A percentile compares a stretch with the other conserved stretches of the same genome.
Conservation (phyloP, 805 yeast genomes). For the Ascoidea tarda region DNA sequence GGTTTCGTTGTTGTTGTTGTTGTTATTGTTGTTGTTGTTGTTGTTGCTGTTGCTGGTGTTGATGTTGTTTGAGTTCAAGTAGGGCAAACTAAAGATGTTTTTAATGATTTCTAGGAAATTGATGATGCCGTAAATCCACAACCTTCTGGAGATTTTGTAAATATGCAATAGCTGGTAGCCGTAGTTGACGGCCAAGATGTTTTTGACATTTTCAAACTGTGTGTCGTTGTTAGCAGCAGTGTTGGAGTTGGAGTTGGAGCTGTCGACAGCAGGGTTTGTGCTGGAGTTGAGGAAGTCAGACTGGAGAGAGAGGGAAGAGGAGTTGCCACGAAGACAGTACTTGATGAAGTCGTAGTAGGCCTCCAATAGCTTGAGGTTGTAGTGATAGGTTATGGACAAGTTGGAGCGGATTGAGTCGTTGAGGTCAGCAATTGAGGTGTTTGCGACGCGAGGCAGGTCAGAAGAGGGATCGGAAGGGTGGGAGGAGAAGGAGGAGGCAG, state of each 20-base stretch:
- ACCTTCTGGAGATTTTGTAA: conserved; percentile 62
- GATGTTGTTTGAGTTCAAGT: neutral
- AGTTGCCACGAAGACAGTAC: conserved; percentile 7
- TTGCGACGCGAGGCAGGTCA: neutral
- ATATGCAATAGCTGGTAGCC: conserved; percentile 68
- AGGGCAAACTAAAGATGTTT: conserved; percentile 4
- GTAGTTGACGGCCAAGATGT: conserved; percentile 16
- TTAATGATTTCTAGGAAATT: conserved; percentile 29
- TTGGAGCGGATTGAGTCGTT: conserved; percentile 8
- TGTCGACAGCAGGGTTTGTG: neutral
- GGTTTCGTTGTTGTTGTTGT: conserved; percentile 12
- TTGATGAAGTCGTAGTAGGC: conserved; percentile 10
- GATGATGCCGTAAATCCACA: conserved; percentile 81
- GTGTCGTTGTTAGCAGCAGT: conserved; percentile 13
- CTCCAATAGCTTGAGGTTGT: conserved; percentile 9
- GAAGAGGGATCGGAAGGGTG: neutral
- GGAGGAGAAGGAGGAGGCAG: too few relatives aligned
- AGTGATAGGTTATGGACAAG: conserved; percentile 6
- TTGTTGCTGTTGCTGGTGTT: neutral
- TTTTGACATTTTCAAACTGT: conserved; percentile 14
- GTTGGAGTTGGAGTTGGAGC: conserved; percentile 6
- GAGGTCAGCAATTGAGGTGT: neutral
- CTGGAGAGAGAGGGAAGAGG: conserved; percentile 2
- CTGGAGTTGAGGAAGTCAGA: conserved; percentile 1
- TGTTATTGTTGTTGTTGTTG: neutral